A percentile compares a stretch with the other conserved stretches of the same genome.
Evolutionary conservation across 2,329 filamentous ascomycete genomes (phyloP).

Genomic region (Sphaerulina musiva): DNA sequence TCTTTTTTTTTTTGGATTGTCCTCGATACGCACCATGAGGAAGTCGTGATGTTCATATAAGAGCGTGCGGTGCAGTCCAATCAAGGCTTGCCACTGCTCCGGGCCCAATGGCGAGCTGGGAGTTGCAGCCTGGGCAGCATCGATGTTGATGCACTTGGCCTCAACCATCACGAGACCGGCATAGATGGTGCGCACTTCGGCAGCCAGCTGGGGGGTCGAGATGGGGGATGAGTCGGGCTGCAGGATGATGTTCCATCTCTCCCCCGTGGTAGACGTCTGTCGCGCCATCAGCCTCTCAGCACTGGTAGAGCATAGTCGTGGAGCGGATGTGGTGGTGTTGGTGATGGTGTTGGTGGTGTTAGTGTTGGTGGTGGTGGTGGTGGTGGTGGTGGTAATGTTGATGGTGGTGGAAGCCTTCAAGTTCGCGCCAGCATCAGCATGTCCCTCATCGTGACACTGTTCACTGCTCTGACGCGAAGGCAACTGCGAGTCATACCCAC

Average conservation of each 20-base stretch:
- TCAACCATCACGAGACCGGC: slow-evolving; percentile 80
- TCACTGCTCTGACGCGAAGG: slow-evolving; percentile 1
- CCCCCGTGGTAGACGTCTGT: slow-evolving; percentile 5
- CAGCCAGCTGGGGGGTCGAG: slow-evolving; percentile 68
- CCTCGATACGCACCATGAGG: slow-evolving; percentile 48
- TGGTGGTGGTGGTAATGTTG: no score
- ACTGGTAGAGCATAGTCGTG: neutral
- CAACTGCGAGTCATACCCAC: slow-evolving; percentile 2
- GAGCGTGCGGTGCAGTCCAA: slow-evolving; percentile 68
- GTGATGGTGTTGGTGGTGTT: no score
- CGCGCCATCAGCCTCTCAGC: slow-evolving; percentile 1
- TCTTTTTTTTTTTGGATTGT: no score
- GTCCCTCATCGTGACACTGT: neutral
- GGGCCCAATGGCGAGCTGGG: slow-evolving; percentile 47
- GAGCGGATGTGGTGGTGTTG: no score
- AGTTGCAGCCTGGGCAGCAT: slow-evolving; percentile 54
- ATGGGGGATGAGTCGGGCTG: slow-evolving; percentile 43
- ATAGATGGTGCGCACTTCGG: slow-evolving; percentile 79
- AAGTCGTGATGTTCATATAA: slow-evolving; percentile 46
- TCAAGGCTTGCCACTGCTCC: slow-evolving; percentile 78
- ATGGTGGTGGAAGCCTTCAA: neutral
- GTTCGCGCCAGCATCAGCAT: neutral
- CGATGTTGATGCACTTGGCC: slow-evolving; percentile 77
- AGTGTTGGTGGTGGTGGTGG: no score
- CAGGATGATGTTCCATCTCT: slow-evolving; percentile 18